Percentiles rank a stretch among this genome's conserved stretches.
These are phyloP conservation scores for Begonia peltatifolia DNA, from an alignment of 306 rosid genomes.

Conservation along the genomic window DNA sequence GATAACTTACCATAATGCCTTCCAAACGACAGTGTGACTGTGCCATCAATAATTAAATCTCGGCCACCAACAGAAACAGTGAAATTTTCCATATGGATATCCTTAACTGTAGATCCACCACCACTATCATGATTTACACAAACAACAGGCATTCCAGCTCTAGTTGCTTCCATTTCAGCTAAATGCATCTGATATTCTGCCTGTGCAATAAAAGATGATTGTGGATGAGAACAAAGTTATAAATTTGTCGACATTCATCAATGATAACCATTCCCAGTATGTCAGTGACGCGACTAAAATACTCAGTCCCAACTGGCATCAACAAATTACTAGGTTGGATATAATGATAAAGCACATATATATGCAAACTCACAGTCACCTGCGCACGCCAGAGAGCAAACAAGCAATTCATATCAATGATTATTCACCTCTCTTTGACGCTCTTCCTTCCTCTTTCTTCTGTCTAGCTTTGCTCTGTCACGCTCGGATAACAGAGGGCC, in stretches of 20 bases:
- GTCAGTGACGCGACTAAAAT: no score
- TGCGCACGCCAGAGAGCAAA: no score
- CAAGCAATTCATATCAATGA: not conserved
- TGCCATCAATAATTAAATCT: constrained; percentile 86
- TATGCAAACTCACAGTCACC: no score
- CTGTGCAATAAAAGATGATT: constrained; percentile 20
- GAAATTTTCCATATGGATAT: constrained; percentile 82
- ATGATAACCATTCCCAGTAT: not conserved
- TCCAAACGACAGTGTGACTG: constrained; percentile 81
- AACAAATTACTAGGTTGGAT: no score
- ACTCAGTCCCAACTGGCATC: no score
- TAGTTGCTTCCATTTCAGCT: constrained; percentile 84
- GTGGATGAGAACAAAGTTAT: no score
- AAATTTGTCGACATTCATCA: not conserved
- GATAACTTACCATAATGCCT: constrained; percentile 74
- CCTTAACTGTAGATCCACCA: constrained; percentile 69
- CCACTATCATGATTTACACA: constrained; percentile 56
- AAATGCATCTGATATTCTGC: constrained; percentile 75
- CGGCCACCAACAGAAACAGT: constrained; percentile 93
- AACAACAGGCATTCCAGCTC: constrained; percentile 88
- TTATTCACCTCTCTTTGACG: constrained; percentile 86
- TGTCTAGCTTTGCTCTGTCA: constrained; percentile 54
- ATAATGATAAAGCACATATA: no score
- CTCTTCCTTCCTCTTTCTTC: constrained; percentile 87
- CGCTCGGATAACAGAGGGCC: constrained; percentile 88